Conservation (phyloP, 257 asterid genomes). For the Misopates orontium region DNA sequence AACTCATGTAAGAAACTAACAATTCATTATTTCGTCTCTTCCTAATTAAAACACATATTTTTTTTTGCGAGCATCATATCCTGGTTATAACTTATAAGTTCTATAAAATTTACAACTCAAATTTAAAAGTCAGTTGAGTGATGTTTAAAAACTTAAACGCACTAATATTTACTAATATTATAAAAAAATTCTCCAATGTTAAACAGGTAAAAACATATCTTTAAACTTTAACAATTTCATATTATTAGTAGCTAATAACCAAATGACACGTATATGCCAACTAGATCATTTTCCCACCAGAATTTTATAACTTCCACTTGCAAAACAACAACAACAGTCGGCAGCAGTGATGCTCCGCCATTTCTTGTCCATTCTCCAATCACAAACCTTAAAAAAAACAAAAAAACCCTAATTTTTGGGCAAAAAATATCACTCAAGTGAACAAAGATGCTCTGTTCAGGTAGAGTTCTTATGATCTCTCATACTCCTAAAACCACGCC, state of each 20-base stretch:
- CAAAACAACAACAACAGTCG: background rate
- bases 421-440: background rate
- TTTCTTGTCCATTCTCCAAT: background rate
- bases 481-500: conserved; percentile 34
- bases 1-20: background rate
- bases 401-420: background rate
- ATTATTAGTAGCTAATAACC: background rate
- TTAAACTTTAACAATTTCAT: too few species aligned
- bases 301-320: conserved; percentile 9
- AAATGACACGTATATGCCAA: conserved; percentile 9
- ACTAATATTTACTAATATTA: too few species aligned
- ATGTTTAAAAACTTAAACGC: too few species aligned
- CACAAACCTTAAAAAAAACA: too few species aligned
- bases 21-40: background rate
- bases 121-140: too few species aligned
- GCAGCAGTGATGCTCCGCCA: conserved; percentile 22
- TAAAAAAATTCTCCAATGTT: too few species aligned
- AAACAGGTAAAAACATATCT: too few species aligned
- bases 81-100: too few species aligned
- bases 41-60: too few species aligned
- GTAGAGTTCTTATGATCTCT: conserved; percentile 58
- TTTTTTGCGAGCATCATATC: too few species aligned
- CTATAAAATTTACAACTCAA: too few species aligned
- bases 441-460: conserved; percentile 58
- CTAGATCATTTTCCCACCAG: conserved; percentile 27